phyloP scores from a whole-genome alignment of 257 asterid genomes.

The Datura wrightii region DNA sequence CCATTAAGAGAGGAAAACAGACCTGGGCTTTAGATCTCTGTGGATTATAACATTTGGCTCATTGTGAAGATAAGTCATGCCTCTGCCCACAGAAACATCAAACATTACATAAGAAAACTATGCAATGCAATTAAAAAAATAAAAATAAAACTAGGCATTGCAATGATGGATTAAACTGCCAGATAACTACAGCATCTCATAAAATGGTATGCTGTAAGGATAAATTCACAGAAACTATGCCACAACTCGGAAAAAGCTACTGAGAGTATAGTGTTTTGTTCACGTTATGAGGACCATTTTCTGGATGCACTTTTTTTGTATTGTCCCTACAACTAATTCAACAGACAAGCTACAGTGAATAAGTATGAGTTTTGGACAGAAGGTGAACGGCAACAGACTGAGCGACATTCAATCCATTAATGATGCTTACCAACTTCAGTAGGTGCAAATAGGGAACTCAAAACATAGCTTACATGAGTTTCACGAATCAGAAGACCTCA shows the following conservation, averaged over 20 bases:
- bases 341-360: conserved; percentile 23
- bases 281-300: background rate
- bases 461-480: conserved; percentile 21
- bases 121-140: background rate
- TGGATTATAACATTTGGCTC: conserved; percentile 97
- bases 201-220: background rate
- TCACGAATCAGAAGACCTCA: background rate
- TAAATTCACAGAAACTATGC: background rate
- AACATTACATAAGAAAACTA: conserved; percentile 23
- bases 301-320: conserved; percentile 3
- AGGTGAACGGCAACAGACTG: background rate
- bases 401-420: background rate
- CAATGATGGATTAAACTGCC: background rate
- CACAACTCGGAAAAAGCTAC: background rate
- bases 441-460: background rate
- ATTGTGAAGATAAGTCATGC: conserved; percentile 98
- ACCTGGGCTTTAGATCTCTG: conserved; percentile 98
- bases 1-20: conserved; percentile 40
- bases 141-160: background rate
- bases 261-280: background rate
- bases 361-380: background rate
- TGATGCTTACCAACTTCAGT: background rate
- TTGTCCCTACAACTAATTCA: background rate
- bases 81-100: conserved; percentile 60
- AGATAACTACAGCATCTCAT: conserved; percentile 22